Base-by-base conservation (phyloP, 148 eudicot genomes). In the Spergularia marina region DNA sequence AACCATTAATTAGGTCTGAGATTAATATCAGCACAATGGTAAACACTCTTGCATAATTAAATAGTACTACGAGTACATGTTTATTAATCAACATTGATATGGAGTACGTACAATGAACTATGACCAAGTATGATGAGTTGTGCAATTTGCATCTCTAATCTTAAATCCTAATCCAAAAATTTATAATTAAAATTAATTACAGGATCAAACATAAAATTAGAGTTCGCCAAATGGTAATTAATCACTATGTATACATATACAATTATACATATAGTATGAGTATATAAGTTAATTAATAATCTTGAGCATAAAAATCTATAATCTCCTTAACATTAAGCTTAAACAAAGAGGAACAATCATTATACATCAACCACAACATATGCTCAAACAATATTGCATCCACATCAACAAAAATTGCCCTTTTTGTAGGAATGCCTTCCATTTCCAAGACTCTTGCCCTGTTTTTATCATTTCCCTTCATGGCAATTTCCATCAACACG, bases 321-420 rank as follows among this genome's bases (percentile, higher is more conserved):
- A 85, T 88, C 71, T 88, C 91, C 74, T 75, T 69, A 79, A 88
- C 86, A 82, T 88, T 86, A 75, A 88, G 91, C 77, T 85, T 75
- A 39, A 88, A 78, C 54, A 88, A 78, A 11, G 91, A 80, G 54
- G 84, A 78, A 23, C 60, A 82, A 86, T 88, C 87, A 66, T 88
- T 86, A 59, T 75, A 70, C 86, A 86, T 78, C 87, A 88, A 82
- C 91, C 91, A 88, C 65, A 88, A 66, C 88, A 88, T 84, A 78
- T 88, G 91, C 86, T 88, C 87, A 66, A 88, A 88, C 82, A 88
- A 81, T 47, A 88, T 84, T 0, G 79, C 78, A 84, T 88, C 91
- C 17, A 88, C 86, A 75, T 84, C 87, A 13, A 84, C 87, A 83
- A 75, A 77, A 34, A 87, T 70, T 47, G 57, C 82, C 65, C 81